These are phyloP conservation scores for Candida silvicultrix DNA, from an alignment of 805 yeast genomes.

Conservation along the genomic window DNA sequence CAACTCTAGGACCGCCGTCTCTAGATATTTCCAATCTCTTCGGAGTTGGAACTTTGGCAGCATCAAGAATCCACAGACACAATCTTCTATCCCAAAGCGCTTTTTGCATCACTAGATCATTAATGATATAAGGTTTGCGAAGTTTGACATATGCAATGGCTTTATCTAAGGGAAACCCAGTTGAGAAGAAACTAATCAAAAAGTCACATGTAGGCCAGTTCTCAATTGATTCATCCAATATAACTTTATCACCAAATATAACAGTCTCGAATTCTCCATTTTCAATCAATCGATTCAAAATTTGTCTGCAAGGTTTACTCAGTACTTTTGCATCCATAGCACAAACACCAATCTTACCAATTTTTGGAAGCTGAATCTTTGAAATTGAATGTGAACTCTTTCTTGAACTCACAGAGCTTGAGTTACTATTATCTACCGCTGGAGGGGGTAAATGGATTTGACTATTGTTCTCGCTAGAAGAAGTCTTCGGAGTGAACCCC, in stretches of 20 bases:
- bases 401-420: slow-evolving; percentile 10
- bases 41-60: slow-evolving; percentile 87
- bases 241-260: slow-evolving; percentile 95
- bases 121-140: slow-evolving; percentile 83
- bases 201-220: slow-evolving; percentile 99
- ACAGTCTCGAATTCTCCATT: slow-evolving; percentile 95
- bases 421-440: slow-evolving; percentile 6
- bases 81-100: slow-evolving; percentile 96
- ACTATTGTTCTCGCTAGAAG: slow-evolving; percentile 39
- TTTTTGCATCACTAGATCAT: slow-evolving; percentile 87
- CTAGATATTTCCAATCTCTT: slow-evolving; percentile 81
- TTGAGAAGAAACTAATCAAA: slow-evolving; percentile 86
- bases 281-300: slow-evolving; percentile 79
- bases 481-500: slow-evolving; percentile 65
- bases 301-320: slow-evolving; percentile 91
- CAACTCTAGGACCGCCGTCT: slow-evolving; percentile 93
- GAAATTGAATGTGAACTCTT: slow-evolving; percentile 7
- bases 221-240: slow-evolving; percentile 86
- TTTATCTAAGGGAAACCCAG: slow-evolving; percentile 93
- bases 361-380: slow-evolving; percentile 49
- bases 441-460: slow-evolving; percentile 20
- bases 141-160: slow-evolving; percentile 87
- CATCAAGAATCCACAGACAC: slow-evolving; percentile 71
- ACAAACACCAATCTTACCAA: slow-evolving; percentile 96
- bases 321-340: slow-evolving; percentile 98